Conservation (phyloP, 1,284 basidiomycete species). For the Cryptococcus sp. region DNA sequence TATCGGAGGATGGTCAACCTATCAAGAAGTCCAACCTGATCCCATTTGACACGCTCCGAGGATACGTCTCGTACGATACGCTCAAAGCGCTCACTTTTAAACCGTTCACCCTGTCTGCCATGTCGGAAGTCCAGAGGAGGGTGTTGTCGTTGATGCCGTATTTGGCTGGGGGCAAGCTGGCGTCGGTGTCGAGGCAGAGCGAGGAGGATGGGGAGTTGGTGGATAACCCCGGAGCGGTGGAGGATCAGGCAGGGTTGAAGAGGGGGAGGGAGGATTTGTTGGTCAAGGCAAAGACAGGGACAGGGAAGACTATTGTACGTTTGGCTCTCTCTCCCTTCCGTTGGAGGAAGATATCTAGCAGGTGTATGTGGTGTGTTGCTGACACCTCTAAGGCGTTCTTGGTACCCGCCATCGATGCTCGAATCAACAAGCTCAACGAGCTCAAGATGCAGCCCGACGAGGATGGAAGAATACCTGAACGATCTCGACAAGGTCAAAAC, state of each 20-base stretch:
- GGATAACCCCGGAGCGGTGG: conserved; percentile 9
- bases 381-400: conserved; percentile 60
- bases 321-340: no score
- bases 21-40: conserved; percentile 15
- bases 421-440: conserved; percentile 48
- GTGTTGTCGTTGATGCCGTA: conserved; percentile 60
- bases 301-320: conserved; percentile 74
- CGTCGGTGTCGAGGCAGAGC: conserved; percentile 10
- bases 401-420: conserved; percentile 76
- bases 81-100: conserved; percentile 60
- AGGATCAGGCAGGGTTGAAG: conserved; percentile 8
- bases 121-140: conserved; percentile 79
- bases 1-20: no score
- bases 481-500: conserved; percentile 22
- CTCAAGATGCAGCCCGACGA: conserved; percentile 17
- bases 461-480: conserved; percentile 19
- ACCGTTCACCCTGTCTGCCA: conserved; percentile 67
- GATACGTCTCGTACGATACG: conserved; percentile 50
- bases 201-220: conserved; percentile 17
- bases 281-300: conserved; percentile 74
- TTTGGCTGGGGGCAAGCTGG: conserved; percentile 37
- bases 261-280: conserved; percentile 34
- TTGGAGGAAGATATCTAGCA: no score
- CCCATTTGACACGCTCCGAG: conserved; percentile 51
- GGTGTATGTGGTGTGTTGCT: neutral